Base-by-base conservation (phyloP, 352 stramenopile species). In the Bremia lactucae region DNA sequence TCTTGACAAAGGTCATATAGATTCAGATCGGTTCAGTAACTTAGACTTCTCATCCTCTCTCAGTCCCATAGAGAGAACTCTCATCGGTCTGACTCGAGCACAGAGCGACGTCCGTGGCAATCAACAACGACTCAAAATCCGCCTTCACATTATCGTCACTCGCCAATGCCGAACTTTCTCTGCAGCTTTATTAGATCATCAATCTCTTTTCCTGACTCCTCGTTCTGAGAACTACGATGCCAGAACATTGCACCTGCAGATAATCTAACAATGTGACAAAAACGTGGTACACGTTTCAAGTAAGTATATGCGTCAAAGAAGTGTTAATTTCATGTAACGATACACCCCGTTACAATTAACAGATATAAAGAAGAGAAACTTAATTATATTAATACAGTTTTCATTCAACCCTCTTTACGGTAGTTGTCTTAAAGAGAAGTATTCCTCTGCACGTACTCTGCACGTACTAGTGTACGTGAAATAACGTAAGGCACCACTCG, bases 111-210 rank as follows among this genome's bases (percentile, higher is more conserved):
- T 20, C 42, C 3, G 23, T 33, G 16, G 38, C 56, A 10, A 59
- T 62, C 24, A 88, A 59, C 13, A 90, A 62, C 53, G 59, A 50
- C 37, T 65, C 54, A 18, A 87, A 69, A 31, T 90, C 78, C 26
- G 46, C 58, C 49, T 87, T 57, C 14, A 90, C 71, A 34, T 90
- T 72, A 31, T 66, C 69, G 43, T 87, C 74, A 15, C 47, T 74
- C 36, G 87, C 59, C 73, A 54, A 90, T 87, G 4, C 78, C 74
- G 42, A 90, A 85, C 61, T 87, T 68, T 11, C 69, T 64, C 60
- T 88, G 75, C 26, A 88, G 61, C 55, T 72, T 69, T 2, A 28
- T 42, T 16, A 88, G 44, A 18, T 88, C 70, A 26, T 82, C 63
- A 15, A 47, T 62, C 39, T 46, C 38, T 28, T 38, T 42, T 24